Conservation (phyloP, 2,329 filamentous ascomycete species). For the Fusarium albidum region DNA sequence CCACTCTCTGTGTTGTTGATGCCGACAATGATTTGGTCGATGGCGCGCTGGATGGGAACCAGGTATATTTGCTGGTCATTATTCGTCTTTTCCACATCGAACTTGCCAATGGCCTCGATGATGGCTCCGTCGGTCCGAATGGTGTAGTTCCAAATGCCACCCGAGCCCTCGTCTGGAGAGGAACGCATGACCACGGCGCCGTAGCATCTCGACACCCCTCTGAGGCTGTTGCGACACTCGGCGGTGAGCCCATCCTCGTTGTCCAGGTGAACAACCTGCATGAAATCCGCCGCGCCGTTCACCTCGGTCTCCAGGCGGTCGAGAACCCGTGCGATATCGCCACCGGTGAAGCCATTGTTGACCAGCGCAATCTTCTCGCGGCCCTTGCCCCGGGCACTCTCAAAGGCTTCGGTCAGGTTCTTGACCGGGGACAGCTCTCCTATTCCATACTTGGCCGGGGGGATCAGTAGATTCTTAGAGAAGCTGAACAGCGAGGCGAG, state of each 20-base stretch:
- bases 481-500: conserved; percentile 71
- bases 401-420: conserved; percentile 70
- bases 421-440: conserved; percentile 68
- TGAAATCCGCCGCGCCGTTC: conserved; percentile 59
- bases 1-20: conserved; percentile 54
- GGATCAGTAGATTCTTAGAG: conserved; percentile 83
- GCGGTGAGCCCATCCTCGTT: conserved; percentile 66
- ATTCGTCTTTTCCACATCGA: conserved; percentile 68
- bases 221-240: conserved; percentile 69
- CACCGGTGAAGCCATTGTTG: conserved; percentile 74
- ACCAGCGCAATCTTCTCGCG: conserved; percentile 80
- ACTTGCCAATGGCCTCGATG: conserved; percentile 60
- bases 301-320: conserved; percentile 67
- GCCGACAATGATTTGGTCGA: conserved; percentile 76
- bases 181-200: conserved; percentile 78
- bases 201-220: conserved; percentile 76
- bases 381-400: conserved; percentile 59
- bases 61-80: conserved; percentile 83
- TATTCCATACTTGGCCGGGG: conserved; percentile 79
- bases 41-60: conserved; percentile 79
- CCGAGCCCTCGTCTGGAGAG: conserved; percentile 74
- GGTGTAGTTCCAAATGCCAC: conserved; percentile 84
- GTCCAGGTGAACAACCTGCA: conserved; percentile 62
- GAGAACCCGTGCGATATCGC: conserved; percentile 78
- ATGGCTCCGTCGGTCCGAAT: conserved; percentile 79